Evolutionary conservation across 129 eudicot species (phyloP).

Genomic region (Scalesia atractyloides): DNA sequence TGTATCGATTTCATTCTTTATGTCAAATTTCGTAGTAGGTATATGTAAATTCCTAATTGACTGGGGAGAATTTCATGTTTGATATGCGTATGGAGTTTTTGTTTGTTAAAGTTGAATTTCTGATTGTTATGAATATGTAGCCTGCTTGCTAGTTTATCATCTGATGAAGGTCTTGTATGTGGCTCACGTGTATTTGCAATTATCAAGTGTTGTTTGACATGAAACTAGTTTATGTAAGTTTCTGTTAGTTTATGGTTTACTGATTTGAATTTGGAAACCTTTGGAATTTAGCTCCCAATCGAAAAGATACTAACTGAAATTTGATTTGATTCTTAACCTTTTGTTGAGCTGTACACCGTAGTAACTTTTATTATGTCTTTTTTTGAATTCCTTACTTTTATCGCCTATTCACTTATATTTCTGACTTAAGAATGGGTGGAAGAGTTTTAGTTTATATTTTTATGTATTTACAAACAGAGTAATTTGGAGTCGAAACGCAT

Average conservation of each 20-base stretch:
- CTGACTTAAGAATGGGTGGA: not conserved
- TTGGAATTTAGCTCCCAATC: not conserved
- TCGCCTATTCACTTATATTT: not conserved
- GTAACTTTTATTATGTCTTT: not conserved
- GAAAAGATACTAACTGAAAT: slow-evolving; percentile 9
- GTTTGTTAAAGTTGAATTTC: slow-evolving; percentile 3
- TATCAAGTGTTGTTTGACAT: not conserved
- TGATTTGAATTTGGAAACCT: not conserved
- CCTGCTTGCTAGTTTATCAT: not conserved
- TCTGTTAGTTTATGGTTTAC: slow-evolving; percentile 7
- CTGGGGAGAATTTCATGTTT: slow-evolving; percentile 4
- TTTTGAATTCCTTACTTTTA: not conserved
- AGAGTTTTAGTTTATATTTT: not conserved
- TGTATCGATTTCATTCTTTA: not conserved
- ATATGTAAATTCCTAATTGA: not conserved
- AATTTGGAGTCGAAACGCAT: slow-evolving; percentile 37
- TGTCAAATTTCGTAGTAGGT: not conserved
- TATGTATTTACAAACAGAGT: slow-evolving; percentile 32
- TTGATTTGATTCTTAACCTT: not conserved
- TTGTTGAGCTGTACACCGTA: slow-evolving; percentile 2
- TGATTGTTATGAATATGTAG: not conserved
- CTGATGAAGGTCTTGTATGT: not conserved
- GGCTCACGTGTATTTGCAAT: not conserved
- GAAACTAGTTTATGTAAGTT: not conserved
- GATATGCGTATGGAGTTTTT: not conserved